A percentile compares a stretch with the other conserved stretches of the same genome.
Evolutionary conservation across 2,329 filamentous ascomycete genomes (phyloP).

Genomic region (Xylaria polymorpha): DNA sequence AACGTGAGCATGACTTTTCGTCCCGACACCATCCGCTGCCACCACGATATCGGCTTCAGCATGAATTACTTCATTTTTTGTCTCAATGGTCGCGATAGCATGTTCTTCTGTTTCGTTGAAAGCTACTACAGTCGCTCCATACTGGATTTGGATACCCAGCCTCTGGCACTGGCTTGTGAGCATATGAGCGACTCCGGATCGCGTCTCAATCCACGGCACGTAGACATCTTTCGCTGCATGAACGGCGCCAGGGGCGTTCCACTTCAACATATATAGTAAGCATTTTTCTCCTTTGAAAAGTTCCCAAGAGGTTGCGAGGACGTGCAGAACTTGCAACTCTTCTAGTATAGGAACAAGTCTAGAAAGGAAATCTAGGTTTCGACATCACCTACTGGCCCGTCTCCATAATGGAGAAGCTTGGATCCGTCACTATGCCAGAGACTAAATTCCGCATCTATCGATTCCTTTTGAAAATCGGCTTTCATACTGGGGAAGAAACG

Average conservation of each 20-base stretch:
- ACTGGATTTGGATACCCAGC: conserved; percentile 2
- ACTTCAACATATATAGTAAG: conserved; percentile 4
- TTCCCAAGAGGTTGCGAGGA: too few species aligned
- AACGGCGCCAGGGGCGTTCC: conserved; percentile 15
- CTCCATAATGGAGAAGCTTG: conserved; percentile 7
- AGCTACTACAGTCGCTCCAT: background rate
- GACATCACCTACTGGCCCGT: background rate
- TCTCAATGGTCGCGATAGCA: conserved; percentile 26
- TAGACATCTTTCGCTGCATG: conserved; percentile 19
- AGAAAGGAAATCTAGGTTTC: background rate
- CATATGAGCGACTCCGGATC: conserved; percentile 15
- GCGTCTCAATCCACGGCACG: conserved; percentile 23
- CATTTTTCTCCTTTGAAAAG: background rate
- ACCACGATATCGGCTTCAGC: conserved; percentile 47
- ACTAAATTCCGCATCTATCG: conserved; percentile 22
- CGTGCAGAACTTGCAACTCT: background rate
- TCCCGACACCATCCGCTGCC: conserved; percentile 49
- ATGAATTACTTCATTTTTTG: conserved; percentile 31
- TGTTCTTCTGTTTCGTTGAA: background rate
- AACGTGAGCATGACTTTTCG: conserved; percentile 43
- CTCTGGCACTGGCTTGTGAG: conserved; percentile 6
- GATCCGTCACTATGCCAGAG: background rate
- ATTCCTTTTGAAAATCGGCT: conserved; percentile 21
- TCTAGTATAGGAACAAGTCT: background rate
- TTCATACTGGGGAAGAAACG: conserved; percentile 30